These are phyloP conservation scores for Aphanomyces invadans DNA, from an alignment of 352 stramenopile genomes.

Conservation along the genomic window DNA sequence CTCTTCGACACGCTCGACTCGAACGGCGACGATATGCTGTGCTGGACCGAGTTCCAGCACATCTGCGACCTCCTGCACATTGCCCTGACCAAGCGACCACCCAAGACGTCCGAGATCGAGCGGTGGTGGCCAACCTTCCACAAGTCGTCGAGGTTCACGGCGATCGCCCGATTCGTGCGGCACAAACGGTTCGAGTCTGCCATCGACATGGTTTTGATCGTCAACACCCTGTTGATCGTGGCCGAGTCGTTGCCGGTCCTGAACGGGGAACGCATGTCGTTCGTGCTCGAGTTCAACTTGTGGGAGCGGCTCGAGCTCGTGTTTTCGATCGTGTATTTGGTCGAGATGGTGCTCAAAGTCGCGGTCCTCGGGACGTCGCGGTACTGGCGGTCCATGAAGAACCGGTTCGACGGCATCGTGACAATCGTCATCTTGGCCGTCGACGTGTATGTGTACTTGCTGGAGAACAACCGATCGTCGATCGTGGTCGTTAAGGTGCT, in stretches of 20 bases:
- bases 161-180: conserved; percentile 5
- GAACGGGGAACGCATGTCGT: conserved; percentile 2
- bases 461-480: conserved; percentile 28
- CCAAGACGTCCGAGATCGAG: neutral
- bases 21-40: conserved; percentile 17
- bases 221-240: conserved; percentile 27
- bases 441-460: conserved; percentile 45
- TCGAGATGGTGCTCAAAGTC: conserved; percentile 81
- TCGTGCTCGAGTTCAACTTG: conserved; percentile 13
- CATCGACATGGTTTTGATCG: conserved; percentile 27
- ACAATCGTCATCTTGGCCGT: conserved; percentile 50
- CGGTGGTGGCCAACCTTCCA: neutral
- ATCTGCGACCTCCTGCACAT: conserved; percentile 22
- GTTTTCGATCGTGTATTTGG: conserved; percentile 62
- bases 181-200: conserved; percentile 24
- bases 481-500: conserved; percentile 51
- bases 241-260: conserved; percentile 24
- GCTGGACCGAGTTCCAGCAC: conserved; percentile 23
- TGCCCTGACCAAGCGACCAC: conserved; percentile 8
- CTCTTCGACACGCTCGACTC: conserved; percentile 27
- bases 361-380: conserved; percentile 39
- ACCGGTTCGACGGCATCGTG: conserved; percentile 82
- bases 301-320: conserved; percentile 21
- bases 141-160: neutral
- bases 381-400: conserved; percentile 65